These are phyloP conservation scores for Anisodus acutangulus DNA, from an alignment of 257 asterid species.

Conservation along the genomic window DNA sequence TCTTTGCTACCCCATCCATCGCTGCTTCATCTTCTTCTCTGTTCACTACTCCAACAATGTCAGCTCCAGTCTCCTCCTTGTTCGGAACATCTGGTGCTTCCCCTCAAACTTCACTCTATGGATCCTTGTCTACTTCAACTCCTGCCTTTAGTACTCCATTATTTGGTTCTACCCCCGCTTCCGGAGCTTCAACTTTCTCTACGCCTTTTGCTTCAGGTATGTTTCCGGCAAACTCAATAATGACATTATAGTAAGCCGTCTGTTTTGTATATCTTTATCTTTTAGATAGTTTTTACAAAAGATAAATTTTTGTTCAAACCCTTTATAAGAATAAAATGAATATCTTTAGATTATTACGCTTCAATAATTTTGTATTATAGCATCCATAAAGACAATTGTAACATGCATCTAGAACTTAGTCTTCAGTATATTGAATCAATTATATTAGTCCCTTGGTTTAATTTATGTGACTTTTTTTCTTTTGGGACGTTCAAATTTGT, in stretches of 20 bases:
- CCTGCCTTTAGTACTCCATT: conserved; percentile 63
- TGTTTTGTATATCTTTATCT: background rate
- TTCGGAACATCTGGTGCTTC: conserved; percentile 64
- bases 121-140: conserved; percentile 57
- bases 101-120: conserved; percentile 71
- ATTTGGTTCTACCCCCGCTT: conserved; percentile 67
- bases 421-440: background rate
- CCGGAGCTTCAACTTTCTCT: conserved; percentile 63
- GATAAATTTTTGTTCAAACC: background rate
- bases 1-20: conserved; percentile 70
- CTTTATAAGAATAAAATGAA: conserved; percentile 8
- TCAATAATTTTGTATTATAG: background rate
- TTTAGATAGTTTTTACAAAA: background rate
- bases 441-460: background rate
- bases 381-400: background rate
- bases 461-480: background rate
- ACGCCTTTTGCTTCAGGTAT: conserved; percentile 84
- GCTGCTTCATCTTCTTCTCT: conserved; percentile 64
- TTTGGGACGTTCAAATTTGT: background rate
- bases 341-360: background rate
- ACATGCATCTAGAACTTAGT: conserved; percentile 2
- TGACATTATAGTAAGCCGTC: background rate
- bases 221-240: background rate
- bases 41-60: conserved; percentile 69
- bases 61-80: conserved; percentile 63